Conservation (phyloP, 495 filamentous ascomycete species). For the Letharia lupina region DNA sequence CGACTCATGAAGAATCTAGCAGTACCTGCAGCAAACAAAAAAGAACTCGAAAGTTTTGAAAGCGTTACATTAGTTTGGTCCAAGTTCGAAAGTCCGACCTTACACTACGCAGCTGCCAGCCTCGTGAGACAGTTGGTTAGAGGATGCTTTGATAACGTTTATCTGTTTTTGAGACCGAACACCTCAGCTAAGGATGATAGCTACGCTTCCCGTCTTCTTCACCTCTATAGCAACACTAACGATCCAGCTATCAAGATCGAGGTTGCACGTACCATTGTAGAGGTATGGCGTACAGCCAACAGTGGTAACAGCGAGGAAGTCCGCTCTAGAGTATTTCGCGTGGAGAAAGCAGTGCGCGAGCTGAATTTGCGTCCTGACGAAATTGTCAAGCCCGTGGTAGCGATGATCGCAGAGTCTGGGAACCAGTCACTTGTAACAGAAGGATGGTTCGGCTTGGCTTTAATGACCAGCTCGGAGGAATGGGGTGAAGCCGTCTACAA, state of each 20-base stretch:
- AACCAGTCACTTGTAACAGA: constrained; percentile 62
- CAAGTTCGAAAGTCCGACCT: constrained; percentile 39
- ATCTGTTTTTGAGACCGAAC: constrained; percentile 29
- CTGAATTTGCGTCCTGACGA: constrained; percentile 33
- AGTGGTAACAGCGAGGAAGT: constrained; percentile 23
- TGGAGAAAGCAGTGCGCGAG: neutral
- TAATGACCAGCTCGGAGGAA: constrained; percentile 49
- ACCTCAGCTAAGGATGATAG: constrained; percentile 26
- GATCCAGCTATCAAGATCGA: constrained; percentile 62
- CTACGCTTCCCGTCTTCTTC: constrained; percentile 42
- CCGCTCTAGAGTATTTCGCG: too few species aligned
- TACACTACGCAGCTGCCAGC: constrained; percentile 8
- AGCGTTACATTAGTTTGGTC: constrained; percentile 53
- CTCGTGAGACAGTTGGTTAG: constrained; percentile 58
- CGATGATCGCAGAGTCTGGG: constrained; percentile 51
- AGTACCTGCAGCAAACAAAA: constrained; percentile 56
- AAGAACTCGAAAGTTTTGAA: constrained; percentile 50
- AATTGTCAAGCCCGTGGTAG: constrained; percentile 45
- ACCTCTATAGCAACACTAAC: constrained; percentile 50
- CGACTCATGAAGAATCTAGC: constrained; percentile 77
- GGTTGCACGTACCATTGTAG: constrained; percentile 56
- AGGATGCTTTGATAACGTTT: constrained; percentile 48
- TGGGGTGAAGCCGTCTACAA: constrained; percentile 45
- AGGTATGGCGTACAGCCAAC: constrained; percentile 54
- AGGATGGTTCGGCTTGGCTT: constrained; percentile 63